These are phyloP conservation scores for Peronospora farinosa DNA, from an alignment of 352 stramenopile genomes.

Conservation along the genomic window DNA sequence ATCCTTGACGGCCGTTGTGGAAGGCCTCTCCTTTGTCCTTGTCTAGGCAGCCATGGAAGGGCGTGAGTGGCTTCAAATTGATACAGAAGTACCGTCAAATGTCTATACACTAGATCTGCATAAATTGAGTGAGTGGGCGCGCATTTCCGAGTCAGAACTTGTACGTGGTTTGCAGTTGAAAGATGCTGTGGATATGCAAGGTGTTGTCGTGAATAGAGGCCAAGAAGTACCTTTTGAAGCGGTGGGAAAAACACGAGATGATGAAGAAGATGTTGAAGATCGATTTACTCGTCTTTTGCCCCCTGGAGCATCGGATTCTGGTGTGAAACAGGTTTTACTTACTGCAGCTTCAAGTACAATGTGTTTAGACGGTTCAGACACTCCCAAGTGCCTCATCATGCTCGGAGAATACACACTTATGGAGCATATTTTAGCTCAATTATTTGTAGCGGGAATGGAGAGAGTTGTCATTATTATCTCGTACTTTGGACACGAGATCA, in stretches of 20 bases:
- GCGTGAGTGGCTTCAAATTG: slow-evolving; percentile 43
- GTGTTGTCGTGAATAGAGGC: slow-evolving; percentile 68
- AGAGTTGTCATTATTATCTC: slow-evolving; percentile 82
- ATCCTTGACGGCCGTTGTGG: slow-evolving; percentile 15
- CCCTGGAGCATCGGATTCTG: background rate
- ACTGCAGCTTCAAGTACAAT: slow-evolving; percentile 74
- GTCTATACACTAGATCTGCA: slow-evolving; percentile 67
- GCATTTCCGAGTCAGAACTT: slow-evolving; percentile 60
- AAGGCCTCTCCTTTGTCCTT: background rate
- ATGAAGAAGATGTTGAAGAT: slow-evolving; percentile 11
- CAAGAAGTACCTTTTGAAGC: slow-evolving; percentile 76
- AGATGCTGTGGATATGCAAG: slow-evolving; percentile 75
- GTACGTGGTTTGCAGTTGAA: slow-evolving; percentile 68
- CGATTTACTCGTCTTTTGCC: background rate
- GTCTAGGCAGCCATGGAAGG: slow-evolving; percentile 25
- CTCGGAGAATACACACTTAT: slow-evolving; percentile 75
- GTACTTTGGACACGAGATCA: slow-evolving; percentile 75
- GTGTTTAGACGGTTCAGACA: slow-evolving; percentile 72
- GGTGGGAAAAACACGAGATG: slow-evolving; percentile 47
- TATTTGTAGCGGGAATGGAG: slow-evolving; percentile 78
- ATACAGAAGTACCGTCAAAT: slow-evolving; percentile 75
- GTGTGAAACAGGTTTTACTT: slow-evolving; percentile 70
- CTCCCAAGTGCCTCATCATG: slow-evolving; percentile 71
- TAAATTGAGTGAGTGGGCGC: slow-evolving; percentile 56
- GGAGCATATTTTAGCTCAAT: slow-evolving; percentile 73